Percentiles rank a stretch among this genome's conserved stretches.
phyloP scores from a whole-genome alignment of 305 asterid species.

The Caryopteris hybrid region DNA sequence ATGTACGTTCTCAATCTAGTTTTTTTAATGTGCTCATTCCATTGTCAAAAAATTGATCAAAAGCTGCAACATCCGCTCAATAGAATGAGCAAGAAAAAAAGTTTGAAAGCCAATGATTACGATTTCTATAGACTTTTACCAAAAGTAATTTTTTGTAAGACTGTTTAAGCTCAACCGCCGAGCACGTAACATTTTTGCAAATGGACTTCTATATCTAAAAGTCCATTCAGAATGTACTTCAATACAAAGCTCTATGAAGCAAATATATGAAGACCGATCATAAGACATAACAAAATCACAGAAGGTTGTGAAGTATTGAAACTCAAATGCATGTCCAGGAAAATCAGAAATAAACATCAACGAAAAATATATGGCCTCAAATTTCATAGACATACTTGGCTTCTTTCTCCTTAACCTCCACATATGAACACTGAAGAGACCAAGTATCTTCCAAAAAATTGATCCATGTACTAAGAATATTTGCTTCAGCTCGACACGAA shows the following conservation, averaged over 20 bases:
- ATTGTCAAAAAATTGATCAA: background rate
- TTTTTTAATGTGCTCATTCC: background rate
- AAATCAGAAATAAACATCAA: conserved; percentile 7
- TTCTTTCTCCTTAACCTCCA: conserved; percentile 68
- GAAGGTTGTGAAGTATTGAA: conserved; percentile 3
- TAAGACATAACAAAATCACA: conserved; percentile 2
- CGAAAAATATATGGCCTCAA: conserved; percentile 10
- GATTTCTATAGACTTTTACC: too few relatives aligned
- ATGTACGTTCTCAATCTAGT: too few relatives aligned
- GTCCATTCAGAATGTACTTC: background rate
- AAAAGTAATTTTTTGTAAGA: background rate
- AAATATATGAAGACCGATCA: background rate
- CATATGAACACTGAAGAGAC: conserved; percentile 73
- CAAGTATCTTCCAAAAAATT: conserved; percentile 94
- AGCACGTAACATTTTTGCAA: background rate
- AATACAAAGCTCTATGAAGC: background rate
- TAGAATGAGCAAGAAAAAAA: background rate
- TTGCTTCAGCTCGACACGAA: conserved; percentile 73
- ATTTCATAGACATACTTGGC: conserved; percentile 44
- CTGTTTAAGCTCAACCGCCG: background rate
- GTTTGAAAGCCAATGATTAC: background rate
- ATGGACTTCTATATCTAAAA: background rate
- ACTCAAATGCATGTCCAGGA: conserved; percentile 9
- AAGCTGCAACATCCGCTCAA: background rate
- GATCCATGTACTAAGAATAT: conserved; percentile 74